Conservation (phyloP, 768 basidiomycete species). For the Boletus reticuloceps region DNA sequence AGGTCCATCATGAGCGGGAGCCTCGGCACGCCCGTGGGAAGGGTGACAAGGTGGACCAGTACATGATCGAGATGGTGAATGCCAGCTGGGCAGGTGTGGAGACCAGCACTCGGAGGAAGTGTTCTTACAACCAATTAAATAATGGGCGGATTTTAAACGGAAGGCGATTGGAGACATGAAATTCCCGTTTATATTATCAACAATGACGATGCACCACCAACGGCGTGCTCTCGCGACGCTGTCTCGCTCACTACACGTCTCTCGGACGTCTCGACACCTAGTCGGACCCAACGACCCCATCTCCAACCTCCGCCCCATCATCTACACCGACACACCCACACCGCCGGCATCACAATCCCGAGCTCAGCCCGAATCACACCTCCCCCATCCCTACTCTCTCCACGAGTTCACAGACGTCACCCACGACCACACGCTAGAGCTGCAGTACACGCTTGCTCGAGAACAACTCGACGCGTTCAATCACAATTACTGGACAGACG, state of each 20-base stretch:
- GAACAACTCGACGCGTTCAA: slow-evolving; percentile 75
- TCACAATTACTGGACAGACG: slow-evolving; percentile 79
- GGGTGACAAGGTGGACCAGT: slow-evolving; percentile 68
- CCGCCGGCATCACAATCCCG: slow-evolving; percentile 24
- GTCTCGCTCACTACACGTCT: slow-evolving; percentile 20
- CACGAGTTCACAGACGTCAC: slow-evolving; percentile 53
- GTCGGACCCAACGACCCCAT: slow-evolving; percentile 76
- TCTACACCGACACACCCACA: slow-evolving; percentile 62
- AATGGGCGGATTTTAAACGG: no score
- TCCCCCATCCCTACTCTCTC: slow-evolving; percentile 73
- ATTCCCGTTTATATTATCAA: no score
- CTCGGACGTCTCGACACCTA: slow-evolving; percentile 33
- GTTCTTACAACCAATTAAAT: no score
- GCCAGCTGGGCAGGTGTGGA: slow-evolving; percentile 31
- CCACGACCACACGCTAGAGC: slow-evolving; percentile 45
- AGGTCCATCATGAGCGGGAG: slow-evolving; percentile 59
- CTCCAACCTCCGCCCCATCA: slow-evolving; percentile 75
- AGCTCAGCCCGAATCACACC: slow-evolving; percentile 15
- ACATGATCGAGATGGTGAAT: slow-evolving; percentile 54
- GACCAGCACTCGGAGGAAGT: no score
- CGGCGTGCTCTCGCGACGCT: not conserved
- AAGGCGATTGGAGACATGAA: no score
- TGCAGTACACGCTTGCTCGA: slow-evolving; percentile 68
- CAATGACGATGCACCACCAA: not conserved
- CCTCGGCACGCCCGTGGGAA: no score